Conservation (phyloP, 2,329 filamentous ascomycete species). For the Davidsoniella neocaledoniae region DNA sequence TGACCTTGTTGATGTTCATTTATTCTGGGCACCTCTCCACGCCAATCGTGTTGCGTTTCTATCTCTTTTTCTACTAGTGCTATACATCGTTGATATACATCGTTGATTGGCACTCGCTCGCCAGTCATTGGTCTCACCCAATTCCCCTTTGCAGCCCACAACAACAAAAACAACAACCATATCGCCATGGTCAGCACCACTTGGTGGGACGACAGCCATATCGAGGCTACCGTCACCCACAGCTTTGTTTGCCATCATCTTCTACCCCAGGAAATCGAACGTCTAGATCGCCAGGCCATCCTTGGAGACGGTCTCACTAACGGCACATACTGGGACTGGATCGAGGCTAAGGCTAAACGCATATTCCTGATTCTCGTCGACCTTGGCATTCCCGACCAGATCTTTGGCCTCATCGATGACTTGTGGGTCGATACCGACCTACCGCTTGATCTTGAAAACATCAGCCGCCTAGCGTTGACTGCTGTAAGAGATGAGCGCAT, state of each 20-base stretch:
- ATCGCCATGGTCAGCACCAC: constrained; percentile 19
- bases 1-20: too few relatives aligned
- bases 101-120: not conserved
- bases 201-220: constrained; percentile 58
- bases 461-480: constrained; percentile 45
- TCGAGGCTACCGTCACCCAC: constrained; percentile 52
- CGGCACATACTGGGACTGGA: constrained; percentile 66
- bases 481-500: constrained; percentile 41
- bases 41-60: not conserved
- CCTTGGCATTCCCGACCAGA: constrained; percentile 52
- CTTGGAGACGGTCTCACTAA: constrained; percentile 53
- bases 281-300: constrained; percentile 43
- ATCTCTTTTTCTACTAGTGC: not conserved
- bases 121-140: not conserved
- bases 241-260: constrained; percentile 51
- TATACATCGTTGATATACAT: not conserved
- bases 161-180: not conserved
- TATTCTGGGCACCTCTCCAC: not conserved
- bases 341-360: constrained; percentile 48
- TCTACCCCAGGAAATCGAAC: constrained; percentile 42
- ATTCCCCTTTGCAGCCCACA: not conserved
- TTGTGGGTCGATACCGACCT: constrained; percentile 65
- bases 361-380: constrained; percentile 58
- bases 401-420: constrained; percentile 58
- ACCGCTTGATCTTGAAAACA: constrained; percentile 48